Evolutionary conservation across 2,329 filamentous ascomycete genomes (phyloP).

Genomic region (Curvularia lunata): DNA sequence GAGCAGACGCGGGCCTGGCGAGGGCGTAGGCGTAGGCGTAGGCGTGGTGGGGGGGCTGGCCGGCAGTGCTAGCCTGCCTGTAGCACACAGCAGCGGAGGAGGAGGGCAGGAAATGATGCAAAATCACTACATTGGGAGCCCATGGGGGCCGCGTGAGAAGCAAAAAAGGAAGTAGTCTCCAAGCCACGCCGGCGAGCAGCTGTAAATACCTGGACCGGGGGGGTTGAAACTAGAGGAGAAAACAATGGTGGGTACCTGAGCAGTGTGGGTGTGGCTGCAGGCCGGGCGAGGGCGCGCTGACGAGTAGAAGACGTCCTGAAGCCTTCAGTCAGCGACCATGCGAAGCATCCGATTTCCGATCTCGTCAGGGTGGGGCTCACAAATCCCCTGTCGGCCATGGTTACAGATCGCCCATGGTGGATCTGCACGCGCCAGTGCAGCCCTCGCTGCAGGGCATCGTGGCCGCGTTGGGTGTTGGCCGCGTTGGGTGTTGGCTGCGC

Average conservation of each 20-base stretch:
- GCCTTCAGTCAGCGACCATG: conserved; percentile 34
- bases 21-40: conserved; percentile 16
- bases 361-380: conserved; percentile 41
- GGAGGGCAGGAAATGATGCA: conserved; percentile 32
- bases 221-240: conserved; percentile 32
- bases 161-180: conserved; percentile 40
- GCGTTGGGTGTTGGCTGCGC: conserved; percentile 14
- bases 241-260: conserved; percentile 41
- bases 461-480: conserved; percentile 25
- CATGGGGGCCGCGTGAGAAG: conserved; percentile 30
- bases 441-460: conserved; percentile 43
- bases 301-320: conserved; percentile 33
- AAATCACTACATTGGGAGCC: conserved; percentile 41
- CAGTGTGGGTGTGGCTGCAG: conserved; percentile 47
- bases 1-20: conserved; percentile 35
- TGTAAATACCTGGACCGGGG: conserved; percentile 38
- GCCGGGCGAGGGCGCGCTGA: conserved; percentile 32
- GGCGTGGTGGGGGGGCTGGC: conserved; percentile 23
- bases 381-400: conserved; percentile 42
- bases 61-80: conserved; percentile 29
- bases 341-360: conserved; percentile 49
- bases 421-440: conserved; percentile 44
- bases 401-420: conserved; percentile 48
- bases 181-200: conserved; percentile 44
- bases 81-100: conserved; percentile 22